phyloP scores from a whole-genome alignment of 139 green algal genomes.

The Tetraselmis striata region DNA sequence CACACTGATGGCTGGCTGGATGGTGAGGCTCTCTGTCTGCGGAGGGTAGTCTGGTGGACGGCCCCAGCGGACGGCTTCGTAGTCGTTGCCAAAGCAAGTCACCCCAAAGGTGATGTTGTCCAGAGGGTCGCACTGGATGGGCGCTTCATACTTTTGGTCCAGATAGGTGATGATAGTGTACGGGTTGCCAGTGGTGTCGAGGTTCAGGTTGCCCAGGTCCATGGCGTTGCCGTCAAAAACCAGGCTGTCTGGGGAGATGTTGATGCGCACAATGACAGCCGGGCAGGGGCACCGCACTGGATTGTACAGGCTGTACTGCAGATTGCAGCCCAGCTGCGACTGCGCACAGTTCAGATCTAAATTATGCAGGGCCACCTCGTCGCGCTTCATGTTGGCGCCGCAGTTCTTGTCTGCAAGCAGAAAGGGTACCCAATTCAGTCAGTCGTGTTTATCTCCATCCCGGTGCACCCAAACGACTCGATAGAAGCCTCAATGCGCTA shows the following conservation, averaged over 20 bases:
- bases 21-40: not conserved
- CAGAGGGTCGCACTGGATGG: not conserved
- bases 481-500: too few relatives aligned
- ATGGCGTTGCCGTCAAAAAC: not conserved
- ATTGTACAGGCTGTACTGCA: conserved; percentile 2
- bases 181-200: conserved; percentile 1
- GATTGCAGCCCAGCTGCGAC: conserved; percentile 3
- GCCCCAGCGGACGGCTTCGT: not conserved
- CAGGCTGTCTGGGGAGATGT: conserved; percentile 1
- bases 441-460: too few relatives aligned
- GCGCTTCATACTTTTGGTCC: conserved; percentile 4
- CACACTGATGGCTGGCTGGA: not conserved
- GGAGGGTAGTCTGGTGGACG: not conserved
- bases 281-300: conserved; percentile 4
- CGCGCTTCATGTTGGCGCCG: not conserved
- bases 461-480: too few relatives aligned
- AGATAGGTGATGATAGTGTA: conserved; percentile 10
- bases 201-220: conserved; percentile 1
- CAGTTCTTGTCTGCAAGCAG: conserved; percentile 2
- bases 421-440: too few relatives aligned
- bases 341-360: not conserved
- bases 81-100: not conserved
- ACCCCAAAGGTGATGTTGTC: not conserved
- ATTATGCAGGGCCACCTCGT: conserved; percentile 6
- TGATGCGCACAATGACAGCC: not conserved